Evolutionary conservation across 768 basidiomycete species (phyloP).

Genomic region (Kwoniella dejecticola): DNA sequence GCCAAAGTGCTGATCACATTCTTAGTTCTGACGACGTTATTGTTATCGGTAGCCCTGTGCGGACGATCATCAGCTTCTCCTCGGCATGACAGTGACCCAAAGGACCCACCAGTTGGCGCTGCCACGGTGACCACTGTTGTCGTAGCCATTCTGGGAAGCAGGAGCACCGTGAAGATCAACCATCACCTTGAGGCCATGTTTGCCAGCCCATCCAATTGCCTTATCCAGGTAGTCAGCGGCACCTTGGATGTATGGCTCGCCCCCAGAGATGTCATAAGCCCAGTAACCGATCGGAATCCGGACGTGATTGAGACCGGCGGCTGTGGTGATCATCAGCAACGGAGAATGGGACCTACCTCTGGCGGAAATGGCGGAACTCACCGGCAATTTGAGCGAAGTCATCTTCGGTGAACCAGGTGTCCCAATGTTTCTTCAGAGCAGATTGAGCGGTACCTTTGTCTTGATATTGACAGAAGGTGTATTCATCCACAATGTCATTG

Average conservation of each 20-base stretch:
- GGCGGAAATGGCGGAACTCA: slow-evolving; percentile 23
- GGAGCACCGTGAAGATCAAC: slow-evolving; percentile 55
- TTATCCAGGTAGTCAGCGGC: slow-evolving; percentile 51
- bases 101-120: slow-evolving; percentile 39
- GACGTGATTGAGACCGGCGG: slow-evolving; percentile 48
- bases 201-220: slow-evolving; percentile 53
- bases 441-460: slow-evolving; percentile 38
- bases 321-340: not conserved
- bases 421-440: slow-evolving; percentile 48
- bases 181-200: slow-evolving; percentile 51
- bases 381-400: slow-evolving; percentile 54
- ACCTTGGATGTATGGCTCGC: slow-evolving; percentile 54
- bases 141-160: slow-evolving; percentile 53
- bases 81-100: not conserved
- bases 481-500: slow-evolving; percentile 54
- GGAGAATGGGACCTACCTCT: not conserved
- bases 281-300: slow-evolving; percentile 53
- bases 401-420: slow-evolving; percentile 56
- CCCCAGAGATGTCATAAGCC: slow-evolving; percentile 52
- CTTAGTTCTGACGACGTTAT: slow-evolving; percentile 49
- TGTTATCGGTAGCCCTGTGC: slow-evolving; percentile 29
- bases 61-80: not conserved
- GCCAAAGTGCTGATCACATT: slow-evolving; percentile 39
- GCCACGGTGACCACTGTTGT: slow-evolving; percentile 51
- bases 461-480: slow-evolving; percentile 51